Base-by-base conservation (phyloP, 164 flowering plant genomes). In the Vitis rotundifolia region DNA sequence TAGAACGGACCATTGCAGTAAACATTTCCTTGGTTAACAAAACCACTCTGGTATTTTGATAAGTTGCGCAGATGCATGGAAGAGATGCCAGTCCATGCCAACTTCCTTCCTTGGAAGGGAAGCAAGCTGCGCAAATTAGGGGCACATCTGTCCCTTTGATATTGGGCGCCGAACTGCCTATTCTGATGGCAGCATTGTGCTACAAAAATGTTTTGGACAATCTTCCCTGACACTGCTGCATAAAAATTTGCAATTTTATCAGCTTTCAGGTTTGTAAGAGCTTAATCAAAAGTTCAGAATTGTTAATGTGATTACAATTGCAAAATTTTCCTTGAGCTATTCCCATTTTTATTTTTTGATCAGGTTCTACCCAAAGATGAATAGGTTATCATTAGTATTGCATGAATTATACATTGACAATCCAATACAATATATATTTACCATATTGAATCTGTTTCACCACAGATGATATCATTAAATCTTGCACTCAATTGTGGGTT, bases 1-100 rank as follows among this genome's bases (percentile, higher is more conserved):
- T 84, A 87, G 92, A 84, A 90, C 99, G 80, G 96, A 95, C 99
- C 99, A 69, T 93, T 89, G 93, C 99, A 95, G 85, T 68, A 81
- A 80, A 90, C 71, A 86, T 78, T 81, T 83, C 82, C 75, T 68
- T 77, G 93, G 76, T 79, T 84, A 77, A 79, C 68, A 79, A 76
- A 76, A 82, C 71, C 82, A 75, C 47, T 79, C 82, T 75, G 81
- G 79, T 77, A 70, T 80, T 83, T 88, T 62, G 89, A 65, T 70
- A 87, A 64, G 74, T 65, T 63, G 83, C 58, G 79, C 85, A 82
- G 79, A 64, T 81, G 93, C 85, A 86, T 85, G 97, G 92, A 82
- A 69, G 92, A 81, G 80, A 74, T 69, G 76, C 81, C 78, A 79
- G 78, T 81, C 92, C 95, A 87, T 77, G 91, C 83, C 75, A 85